These are phyloP conservation scores for Diplodia seriata DNA, from an alignment of 2,329 filamentous ascomycete genomes.

Conservation along the genomic window DNA sequence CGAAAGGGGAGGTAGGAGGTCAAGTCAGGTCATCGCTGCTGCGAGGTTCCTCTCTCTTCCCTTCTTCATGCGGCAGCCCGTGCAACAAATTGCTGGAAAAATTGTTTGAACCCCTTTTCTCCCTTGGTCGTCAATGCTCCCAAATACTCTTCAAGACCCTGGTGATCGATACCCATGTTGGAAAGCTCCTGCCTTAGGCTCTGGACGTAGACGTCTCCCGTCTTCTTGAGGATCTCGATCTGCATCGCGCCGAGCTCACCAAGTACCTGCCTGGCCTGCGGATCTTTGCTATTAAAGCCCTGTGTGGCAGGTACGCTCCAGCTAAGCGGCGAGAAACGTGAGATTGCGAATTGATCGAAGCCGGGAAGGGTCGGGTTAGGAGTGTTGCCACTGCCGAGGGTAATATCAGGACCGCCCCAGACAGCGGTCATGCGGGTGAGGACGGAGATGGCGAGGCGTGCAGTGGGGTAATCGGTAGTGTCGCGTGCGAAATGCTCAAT, in stretches of 20 bases:
- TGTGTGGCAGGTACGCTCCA: conserved; percentile 86
- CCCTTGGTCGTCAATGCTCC: conserved; percentile 47
- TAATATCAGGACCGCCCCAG: conserved; percentile 83
- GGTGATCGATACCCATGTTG: conserved; percentile 69
- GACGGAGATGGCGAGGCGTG: conserved; percentile 80
- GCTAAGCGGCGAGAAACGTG: conserved; percentile 84
- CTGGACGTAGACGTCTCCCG: conserved; percentile 78
- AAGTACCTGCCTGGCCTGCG: conserved; percentile 86
- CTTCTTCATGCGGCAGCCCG: conserved; percentile 17
- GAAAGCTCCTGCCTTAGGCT: conserved; percentile 72
- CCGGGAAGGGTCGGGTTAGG: conserved; percentile 68
- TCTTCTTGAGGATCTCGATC: conserved; percentile 89
- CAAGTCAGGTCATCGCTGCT: not conserved
- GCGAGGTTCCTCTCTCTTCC: no score
- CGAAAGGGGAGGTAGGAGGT: not conserved
- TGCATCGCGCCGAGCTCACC: conserved; percentile 87
- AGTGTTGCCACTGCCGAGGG: conserved; percentile 33
- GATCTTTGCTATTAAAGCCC: conserved; percentile 83
- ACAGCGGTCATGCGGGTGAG: conserved; percentile 82
- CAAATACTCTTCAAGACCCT: conserved; percentile 70
- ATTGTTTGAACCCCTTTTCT: conserved; percentile 35
- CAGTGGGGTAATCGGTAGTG: conserved; percentile 69
- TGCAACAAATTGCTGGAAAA: conserved; percentile 31
- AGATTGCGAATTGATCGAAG: conserved; percentile 90
- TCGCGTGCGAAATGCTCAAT: conserved; percentile 85